Percentiles rank a stretch among this genome's conserved stretches.
phyloP scores from a whole-genome alignment of 805 yeast species.

The Wickerhamiella azyma region DNA sequence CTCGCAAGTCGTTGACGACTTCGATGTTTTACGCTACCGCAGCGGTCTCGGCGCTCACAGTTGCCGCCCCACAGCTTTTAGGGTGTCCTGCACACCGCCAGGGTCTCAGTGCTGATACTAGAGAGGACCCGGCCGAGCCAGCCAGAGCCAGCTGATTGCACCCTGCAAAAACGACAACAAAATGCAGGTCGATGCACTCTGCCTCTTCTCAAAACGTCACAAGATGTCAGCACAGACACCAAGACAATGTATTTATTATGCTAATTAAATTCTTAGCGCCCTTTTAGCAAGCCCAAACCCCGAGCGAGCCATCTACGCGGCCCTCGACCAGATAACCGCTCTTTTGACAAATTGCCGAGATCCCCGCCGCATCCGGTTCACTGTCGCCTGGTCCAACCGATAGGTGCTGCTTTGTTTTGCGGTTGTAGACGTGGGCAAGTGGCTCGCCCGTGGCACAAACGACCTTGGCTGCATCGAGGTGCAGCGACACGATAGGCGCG shows the following conservation, averaged over 20 bases:
- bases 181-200: no score
- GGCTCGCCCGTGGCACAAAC: slow-evolving; percentile 39
- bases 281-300: slow-evolving; percentile 44
- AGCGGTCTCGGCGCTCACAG: slow-evolving; percentile 57
- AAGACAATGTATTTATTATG: background rate
- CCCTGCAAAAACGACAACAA: background rate
- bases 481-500: slow-evolving; percentile 39
- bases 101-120: slow-evolving; percentile 17
- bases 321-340: slow-evolving; percentile 61
- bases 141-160: background rate
- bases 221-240: no score
- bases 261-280: background rate
- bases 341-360: slow-evolving; percentile 36
- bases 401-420: slow-evolving; percentile 41
- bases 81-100: slow-evolving; percentile 25
- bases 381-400: slow-evolving; percentile 34
- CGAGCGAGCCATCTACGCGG: slow-evolving; percentile 42
- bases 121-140: background rate
- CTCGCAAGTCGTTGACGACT: slow-evolving; percentile 35
- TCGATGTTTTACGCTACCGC: slow-evolving; percentile 63
- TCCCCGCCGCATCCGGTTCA: slow-evolving; percentile 22
- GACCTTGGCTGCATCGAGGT: slow-evolving; percentile 45
- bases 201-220: no score
- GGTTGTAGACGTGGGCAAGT: slow-evolving; percentile 43
- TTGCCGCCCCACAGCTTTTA: slow-evolving; percentile 32